phyloP scores from a whole-genome alignment of 768 basidiomycete genomes.

The Xerocomellus amylosporus region DNA sequence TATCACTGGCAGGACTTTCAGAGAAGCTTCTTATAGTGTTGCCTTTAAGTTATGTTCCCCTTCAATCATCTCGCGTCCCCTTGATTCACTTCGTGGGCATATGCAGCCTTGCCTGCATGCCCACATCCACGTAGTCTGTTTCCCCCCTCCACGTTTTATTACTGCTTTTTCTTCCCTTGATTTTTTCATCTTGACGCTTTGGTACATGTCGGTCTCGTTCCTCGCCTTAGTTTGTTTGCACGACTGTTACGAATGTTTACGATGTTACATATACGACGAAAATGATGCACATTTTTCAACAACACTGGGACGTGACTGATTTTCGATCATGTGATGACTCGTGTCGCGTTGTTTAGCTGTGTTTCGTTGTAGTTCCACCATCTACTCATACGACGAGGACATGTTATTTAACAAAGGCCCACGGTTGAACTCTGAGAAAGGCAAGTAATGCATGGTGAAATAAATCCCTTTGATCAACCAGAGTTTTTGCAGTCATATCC shows the following conservation, averaged over 20 bases:
- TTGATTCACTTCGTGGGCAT: not conserved
- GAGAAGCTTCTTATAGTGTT: conserved; percentile 21
- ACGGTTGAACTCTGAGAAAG: conserved; percentile 27
- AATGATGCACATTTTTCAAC: conserved; percentile 20
- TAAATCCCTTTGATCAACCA: not conserved
- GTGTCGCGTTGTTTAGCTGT: conserved; percentile 20
- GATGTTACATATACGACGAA: conserved; percentile 30
- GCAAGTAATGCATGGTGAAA: not conserved
- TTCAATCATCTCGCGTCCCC: conserved; percentile 7
- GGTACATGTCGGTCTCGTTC: conserved; percentile 1
- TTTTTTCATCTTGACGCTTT: conserved; percentile 11
- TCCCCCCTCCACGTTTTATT: conserved; percentile 1
- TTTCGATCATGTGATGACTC: conserved; percentile 24
- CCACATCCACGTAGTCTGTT: not conserved
- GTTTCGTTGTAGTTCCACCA: conserved; percentile 18
- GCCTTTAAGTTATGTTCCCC: conserved; percentile 19
- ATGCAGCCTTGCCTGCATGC: conserved; percentile 2
- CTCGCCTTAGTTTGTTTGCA: conserved; percentile 14
- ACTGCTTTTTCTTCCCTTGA: conserved; percentile 8
- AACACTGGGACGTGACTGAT: conserved; percentile 9
- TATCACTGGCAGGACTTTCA: conserved; percentile 22
- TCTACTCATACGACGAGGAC: not conserved
- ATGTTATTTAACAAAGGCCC: conserved; percentile 49
- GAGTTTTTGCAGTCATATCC: conserved; percentile 2
- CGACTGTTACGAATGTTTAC: conserved; percentile 26